These are phyloP conservation scores for Tolypocladium pustulatum DNA, from an alignment of 2,329 filamentous ascomycete genomes.

Conservation along the genomic window DNA sequence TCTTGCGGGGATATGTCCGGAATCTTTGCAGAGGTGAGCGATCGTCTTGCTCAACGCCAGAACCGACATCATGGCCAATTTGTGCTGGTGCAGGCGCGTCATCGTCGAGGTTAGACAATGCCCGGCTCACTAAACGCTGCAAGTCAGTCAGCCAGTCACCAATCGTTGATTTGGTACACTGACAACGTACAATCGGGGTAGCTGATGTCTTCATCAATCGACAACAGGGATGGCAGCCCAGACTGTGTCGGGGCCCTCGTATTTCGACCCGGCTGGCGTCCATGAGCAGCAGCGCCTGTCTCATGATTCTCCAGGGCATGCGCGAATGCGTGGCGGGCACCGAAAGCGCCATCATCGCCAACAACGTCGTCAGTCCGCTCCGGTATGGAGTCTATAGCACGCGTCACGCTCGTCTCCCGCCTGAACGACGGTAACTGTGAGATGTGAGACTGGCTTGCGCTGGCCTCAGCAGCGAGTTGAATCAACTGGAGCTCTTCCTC, in stretches of 20 bases:
- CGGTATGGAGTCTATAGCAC: constrained; percentile 13
- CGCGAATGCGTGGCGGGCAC: not conserved
- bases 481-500: constrained; percentile 35
- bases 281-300: not conserved
- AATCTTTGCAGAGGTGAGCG: constrained; percentile 64
- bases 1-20: constrained; percentile 64
- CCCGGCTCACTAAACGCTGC: constrained; percentile 53
- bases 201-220: constrained; percentile 18
- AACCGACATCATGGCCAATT: not conserved
- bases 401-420: not conserved
- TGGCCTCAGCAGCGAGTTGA: constrained; percentile 16
- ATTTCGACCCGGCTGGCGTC: not conserved
- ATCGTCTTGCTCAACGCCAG: constrained; percentile 15
- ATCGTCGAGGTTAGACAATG: constrained; percentile 17
- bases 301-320: not conserved
- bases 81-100: constrained; percentile 5
- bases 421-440: not conserved
- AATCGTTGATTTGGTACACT: not conserved
- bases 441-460: not conserved
- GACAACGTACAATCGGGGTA: constrained; percentile 45
- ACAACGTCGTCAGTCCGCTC: constrained; percentile 5
- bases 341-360: not conserved
- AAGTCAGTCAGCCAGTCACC: constrained; percentile 46
- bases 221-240: not conserved
- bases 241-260: not conserved